These are phyloP conservation scores for Lactuca saligna DNA, from an alignment of 129 eudicot species.

Conservation along the genomic window DNA sequence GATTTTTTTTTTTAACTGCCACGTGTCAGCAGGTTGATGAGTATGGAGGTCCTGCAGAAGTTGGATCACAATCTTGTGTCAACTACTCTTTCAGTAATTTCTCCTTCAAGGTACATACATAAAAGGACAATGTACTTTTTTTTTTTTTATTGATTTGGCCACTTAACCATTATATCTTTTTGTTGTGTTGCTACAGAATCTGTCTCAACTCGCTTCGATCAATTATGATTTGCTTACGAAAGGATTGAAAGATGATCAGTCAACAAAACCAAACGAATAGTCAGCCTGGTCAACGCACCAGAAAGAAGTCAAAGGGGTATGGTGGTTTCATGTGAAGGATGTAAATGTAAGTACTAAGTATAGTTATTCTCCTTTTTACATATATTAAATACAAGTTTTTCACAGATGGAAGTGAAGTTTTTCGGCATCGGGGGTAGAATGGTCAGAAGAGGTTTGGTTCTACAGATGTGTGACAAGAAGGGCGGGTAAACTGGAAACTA, in stretches of 20 bases:
- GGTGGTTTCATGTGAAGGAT: constrained; percentile 2
- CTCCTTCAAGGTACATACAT: constrained; percentile 86
- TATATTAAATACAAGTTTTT: constrained; percentile 1
- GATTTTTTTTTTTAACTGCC: background rate
- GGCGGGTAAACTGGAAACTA: constrained; percentile 18
- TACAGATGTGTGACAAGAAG: constrained; percentile 18
- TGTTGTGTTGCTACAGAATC: constrained; percentile 58
- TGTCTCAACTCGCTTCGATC: constrained; percentile 96
- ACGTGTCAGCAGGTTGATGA: constrained; percentile 67
- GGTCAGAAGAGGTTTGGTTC: constrained; percentile 17
- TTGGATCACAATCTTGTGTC: constrained; percentile 61
- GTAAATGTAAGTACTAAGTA: constrained; percentile 36
- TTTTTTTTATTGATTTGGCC: background rate
- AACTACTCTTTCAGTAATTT: constrained; percentile 94
- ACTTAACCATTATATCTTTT: background rate
- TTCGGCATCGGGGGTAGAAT: background rate
- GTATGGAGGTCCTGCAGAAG: constrained; percentile 63
- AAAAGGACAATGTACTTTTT: background rate
- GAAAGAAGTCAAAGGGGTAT: constrained; percentile 9
- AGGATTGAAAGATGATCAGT: constrained; percentile 71
- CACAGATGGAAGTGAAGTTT: constrained; percentile 28
- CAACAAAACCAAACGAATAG: constrained; percentile 48
- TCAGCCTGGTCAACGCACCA: constrained; percentile 2
- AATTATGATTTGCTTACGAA: constrained; percentile 86
- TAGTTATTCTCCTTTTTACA: background rate